These are phyloP conservation scores for Xerocomus minutiporus DNA, from an alignment of 1,284 basidiomycete genomes.

Conservation along the genomic window DNA sequence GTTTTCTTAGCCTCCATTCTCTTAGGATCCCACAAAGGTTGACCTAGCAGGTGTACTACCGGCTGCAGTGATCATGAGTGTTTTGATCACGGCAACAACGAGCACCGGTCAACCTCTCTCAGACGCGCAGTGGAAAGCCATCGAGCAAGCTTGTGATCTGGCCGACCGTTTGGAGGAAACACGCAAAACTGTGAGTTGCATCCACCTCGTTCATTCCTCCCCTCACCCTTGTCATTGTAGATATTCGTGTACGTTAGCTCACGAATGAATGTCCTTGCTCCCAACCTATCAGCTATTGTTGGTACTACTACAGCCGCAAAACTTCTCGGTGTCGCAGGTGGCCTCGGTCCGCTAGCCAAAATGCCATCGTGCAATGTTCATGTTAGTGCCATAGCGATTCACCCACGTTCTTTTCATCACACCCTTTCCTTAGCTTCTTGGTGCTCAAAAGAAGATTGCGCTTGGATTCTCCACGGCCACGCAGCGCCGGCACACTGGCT, in stretches of 20 bases:
- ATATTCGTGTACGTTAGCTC: constrained; percentile 99
- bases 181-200: constrained; percentile 64
- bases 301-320: constrained; percentile 98
- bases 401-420: constrained; percentile 1
- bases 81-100: constrained; percentile 92
- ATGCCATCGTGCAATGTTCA: constrained; percentile 97
- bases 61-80: constrained; percentile 93
- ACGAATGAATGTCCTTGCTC: constrained; percentile 96
- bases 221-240: constrained; percentile 35
- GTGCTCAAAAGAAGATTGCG: constrained; percentile 87
- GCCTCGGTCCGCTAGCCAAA: constrained; percentile 84
- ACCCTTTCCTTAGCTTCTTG: constrained; percentile 64
- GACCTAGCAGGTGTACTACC: constrained; percentile 78
- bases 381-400: constrained; percentile 44
- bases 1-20: background rate
- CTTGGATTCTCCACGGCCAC: constrained; percentile 79
- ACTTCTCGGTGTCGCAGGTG: constrained; percentile 94
- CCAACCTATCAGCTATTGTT: constrained; percentile 96
- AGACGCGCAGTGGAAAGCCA: constrained; percentile 72
- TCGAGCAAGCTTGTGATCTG: constrained; percentile 83
- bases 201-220: constrained; percentile 6
- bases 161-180: constrained; percentile 85
- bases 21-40: constrained; percentile 78
- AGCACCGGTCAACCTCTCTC: constrained; percentile 75
- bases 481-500: constrained; percentile 91